Base-by-base conservation (phyloP, 345 rosid genomes). In the Mangifera indica region DNA sequence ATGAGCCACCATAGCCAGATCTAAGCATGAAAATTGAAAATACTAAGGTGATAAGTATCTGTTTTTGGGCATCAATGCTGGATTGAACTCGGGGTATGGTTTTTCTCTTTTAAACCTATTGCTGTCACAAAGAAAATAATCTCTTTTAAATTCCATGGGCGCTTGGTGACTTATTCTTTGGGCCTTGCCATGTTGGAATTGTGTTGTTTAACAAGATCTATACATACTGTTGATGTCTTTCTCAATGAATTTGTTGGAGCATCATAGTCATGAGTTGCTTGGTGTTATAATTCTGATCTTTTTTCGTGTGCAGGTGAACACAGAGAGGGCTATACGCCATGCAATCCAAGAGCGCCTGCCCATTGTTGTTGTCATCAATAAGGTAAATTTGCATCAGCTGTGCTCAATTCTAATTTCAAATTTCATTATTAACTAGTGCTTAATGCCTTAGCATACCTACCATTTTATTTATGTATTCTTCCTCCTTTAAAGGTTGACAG, bases 281-380 rank as follows among this genome's bases (percentile, higher is more conserved):
- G 72, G 71, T 70, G 24, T 49, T 34, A 40, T 58, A 25, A 55
- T 32, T 66, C 34, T 68, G 42, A 26, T 45, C 37, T 72, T 62
- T 22, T 68, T 59, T 55, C 37, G 12, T 75, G 58, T 65, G 73
- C 78, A 92, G 99, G 99, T 85, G 15, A 95, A 95, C 79, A 92
- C 99, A 2, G 99, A 95, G 87, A 87, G 99, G 81, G 97, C 98
- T 75, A 95, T 95, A 65, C 93, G 97, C 71, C 98, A 92, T 79
- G 97, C 99, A 46, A 91, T 89, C 85, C 99, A 91, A 74, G 99
- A 95, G 32, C 91, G 82, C 60, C 83, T 92, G 67, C 99, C 99
- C 60, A 87, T 92, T 78, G 97, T 95, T 26, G 97, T 95, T 81
- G 99, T 95, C 52, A 87, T 95, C 68, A 95, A 95, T 76, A 95